Base-by-base conservation (phyloP, 768 basidiomycete species). In the Amanita polypyramis region DNA sequence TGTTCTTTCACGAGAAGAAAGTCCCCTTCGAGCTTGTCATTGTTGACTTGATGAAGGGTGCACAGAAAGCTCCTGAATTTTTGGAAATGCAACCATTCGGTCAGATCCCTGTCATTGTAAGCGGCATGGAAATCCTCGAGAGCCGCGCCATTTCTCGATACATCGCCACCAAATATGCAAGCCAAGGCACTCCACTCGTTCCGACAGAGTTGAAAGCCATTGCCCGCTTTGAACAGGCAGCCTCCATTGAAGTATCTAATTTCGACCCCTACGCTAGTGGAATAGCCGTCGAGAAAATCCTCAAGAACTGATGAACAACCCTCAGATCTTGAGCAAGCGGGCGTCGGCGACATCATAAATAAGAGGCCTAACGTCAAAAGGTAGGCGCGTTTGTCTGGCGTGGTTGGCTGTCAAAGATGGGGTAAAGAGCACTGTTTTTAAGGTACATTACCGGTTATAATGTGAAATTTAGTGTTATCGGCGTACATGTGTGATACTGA, bases 221-320 rank as follows among this genome's bases (percentile, higher is more conserved):
- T 5, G 73, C 68, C 0, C 56, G 66, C n/a, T 65, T 68, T 44
- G 67, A 79, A 53, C 74, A 76, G 56, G 73, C 73, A 1, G 66
- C 70, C 1, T 74, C 73, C 8, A 63, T 74, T 50, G 83, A 85
- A 61, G 43, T 56, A 4, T 61, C 60, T 53, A 70, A 80, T 57
- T 85, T 84, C 51, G 70, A 84, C 43, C 60, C 69, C 0, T 67
- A 58, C 49, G 80, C 72, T 0, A 47, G 56, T 11, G 62, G 59
- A 2, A 60, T 77, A 4, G 63, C 69, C 7, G 52, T 47, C 3
- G 80, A 85, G 60, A 70, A 69, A 52, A 55, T 78, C 12, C 66
- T 72, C 51, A 76, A 76, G 51, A 61, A 58, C 77, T 81, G 43
- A 45, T 27, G n/a, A 75, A 59, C 2, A 82, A 80, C 59, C 79